Evolutionary conservation across 306 rosid species (phyloP), one percentile per base, ranked within the genome.

Genomic region (Quercus wislizeni): DNA sequence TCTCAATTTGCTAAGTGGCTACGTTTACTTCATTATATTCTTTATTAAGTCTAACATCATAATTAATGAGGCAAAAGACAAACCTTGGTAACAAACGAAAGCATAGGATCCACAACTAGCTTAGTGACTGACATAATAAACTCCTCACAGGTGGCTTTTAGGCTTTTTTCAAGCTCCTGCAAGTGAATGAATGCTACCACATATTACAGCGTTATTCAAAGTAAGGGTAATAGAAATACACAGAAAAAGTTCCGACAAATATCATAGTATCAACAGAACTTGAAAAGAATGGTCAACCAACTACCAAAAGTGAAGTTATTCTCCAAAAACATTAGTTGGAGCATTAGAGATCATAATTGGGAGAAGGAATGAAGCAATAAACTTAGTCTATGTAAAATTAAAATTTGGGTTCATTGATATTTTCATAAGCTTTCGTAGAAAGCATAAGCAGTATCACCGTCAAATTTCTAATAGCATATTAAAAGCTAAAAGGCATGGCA

Each of bases 1-100:
- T 43, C 46, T 67, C 58, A 74, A 77, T 61, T 73, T 54, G 78
- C 51, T 27, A 73, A 23, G 52, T 67, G 71, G 46, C 55, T 69
- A 74, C 33, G 46, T 55, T 61, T 74, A 41, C 76, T 21, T 33
- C 56, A 76, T 52, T 76, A 55, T 56, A 80, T 31, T n/a, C 31
- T 43, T 11, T 23, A 56, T 46, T 15, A 17, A 54, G 1, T 51
- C 41, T 35, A 72, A 75, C 71, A 78, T 74, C 74, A 23, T 65
- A 69, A 28, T 49, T 72, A 78, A 62, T 67, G 49, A 58, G 69
- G 51, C 8, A 49, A 80, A 23, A 25, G 55, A 84, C 85, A 85
- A 81, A 93, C 99, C 98, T 95, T 95, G 84, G 99, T 95, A 74
- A 95, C 97, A 85, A 95, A 95, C 59, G 98, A 95, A 80, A 95